phyloP scores from a whole-genome alignment of 495 filamentous ascomycete genomes.

The Aspergillus nidulans region DNA sequence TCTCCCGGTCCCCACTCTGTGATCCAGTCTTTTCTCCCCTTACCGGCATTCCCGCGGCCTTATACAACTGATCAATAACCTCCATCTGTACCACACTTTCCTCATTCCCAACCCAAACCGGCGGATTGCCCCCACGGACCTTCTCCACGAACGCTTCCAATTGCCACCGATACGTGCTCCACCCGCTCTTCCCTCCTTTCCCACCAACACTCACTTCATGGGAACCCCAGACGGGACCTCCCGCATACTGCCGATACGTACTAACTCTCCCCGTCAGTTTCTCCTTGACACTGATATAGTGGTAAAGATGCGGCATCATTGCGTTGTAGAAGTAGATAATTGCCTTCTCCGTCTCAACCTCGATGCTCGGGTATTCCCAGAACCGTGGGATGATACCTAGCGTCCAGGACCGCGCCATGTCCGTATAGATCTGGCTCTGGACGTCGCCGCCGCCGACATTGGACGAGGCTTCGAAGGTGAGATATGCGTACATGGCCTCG shows the following conservation, averaged over 20 bases:
- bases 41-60: conserved; percentile 2
- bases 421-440: conserved; percentile 22
- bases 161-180: conserved; percentile 49
- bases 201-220: conserved; percentile 14
- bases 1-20: too few relatives aligned
- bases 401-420: conserved; percentile 22
- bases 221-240: conserved; percentile 15
- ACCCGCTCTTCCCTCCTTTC: conserved; percentile 39
- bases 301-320: conserved; percentile 35
- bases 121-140: conserved; percentile 33
- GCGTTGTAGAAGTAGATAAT: conserved; percentile 33
- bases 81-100: conserved; percentile 48
- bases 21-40: too few relatives aligned
- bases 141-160: conserved; percentile 53
- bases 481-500: conserved; percentile 26
- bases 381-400: conserved; percentile 24
- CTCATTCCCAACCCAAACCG: conserved; percentile 42
- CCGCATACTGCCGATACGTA: too few relatives aligned
- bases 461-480: conserved; percentile 15
- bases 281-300: conserved; percentile 33
- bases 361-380: conserved; percentile 28
- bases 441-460: conserved; percentile 10
- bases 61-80: conserved; percentile 50
- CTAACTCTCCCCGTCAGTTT: conserved; percentile 33
- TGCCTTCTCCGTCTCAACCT: conserved; percentile 33